Evolutionary conservation across 2,329 filamentous ascomycete species (phyloP).

Genomic region (Penicillium paneum): DNA sequence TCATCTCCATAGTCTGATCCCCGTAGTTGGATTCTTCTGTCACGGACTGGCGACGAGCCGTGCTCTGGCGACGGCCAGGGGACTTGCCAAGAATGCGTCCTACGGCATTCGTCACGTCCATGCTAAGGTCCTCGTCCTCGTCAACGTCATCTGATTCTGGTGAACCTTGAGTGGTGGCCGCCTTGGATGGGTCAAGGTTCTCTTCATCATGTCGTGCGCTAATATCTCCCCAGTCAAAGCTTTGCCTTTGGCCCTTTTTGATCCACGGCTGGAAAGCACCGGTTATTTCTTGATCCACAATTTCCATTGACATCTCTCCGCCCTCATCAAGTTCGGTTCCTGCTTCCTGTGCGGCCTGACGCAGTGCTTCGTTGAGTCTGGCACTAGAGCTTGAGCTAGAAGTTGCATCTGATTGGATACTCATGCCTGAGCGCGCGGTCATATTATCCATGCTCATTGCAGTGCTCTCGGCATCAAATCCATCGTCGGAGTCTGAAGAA

Average conservation of each 20-base stretch:
- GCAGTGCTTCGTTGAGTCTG: constrained; percentile 72
- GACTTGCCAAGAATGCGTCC: constrained; percentile 68
- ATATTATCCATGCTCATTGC: constrained; percentile 80
- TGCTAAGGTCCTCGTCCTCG: constrained; percentile 71
- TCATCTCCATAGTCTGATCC: constrained; percentile 49
- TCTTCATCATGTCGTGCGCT: constrained; percentile 46
- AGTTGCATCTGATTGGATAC: constrained; percentile 54
- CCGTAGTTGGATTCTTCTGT: constrained; percentile 46
- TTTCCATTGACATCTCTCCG: constrained; percentile 75
- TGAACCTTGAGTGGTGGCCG: constrained; percentile 3
- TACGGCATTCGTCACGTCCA: constrained; percentile 85
- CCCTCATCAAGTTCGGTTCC: constrained; percentile 66
- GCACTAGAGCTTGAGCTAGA: constrained; percentile 65
- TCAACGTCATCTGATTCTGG: constrained; percentile 43
- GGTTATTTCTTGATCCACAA: constrained; percentile 60
- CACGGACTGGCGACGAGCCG: constrained; percentile 43
- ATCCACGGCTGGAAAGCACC: constrained; percentile 51
- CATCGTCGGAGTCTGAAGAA: constrained; percentile 49
- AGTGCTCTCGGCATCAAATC: constrained; percentile 63
- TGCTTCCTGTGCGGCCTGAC: constrained; percentile 70
- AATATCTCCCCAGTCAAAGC: constrained; percentile 43
- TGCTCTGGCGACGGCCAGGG: constrained; percentile 31
- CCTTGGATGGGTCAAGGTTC: constrained; percentile 40
- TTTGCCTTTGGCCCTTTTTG: constrained; percentile 42
- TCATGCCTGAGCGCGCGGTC: constrained; percentile 65